Percentiles rank a stretch among this genome's conserved stretches.
Evolutionary conservation across 2,329 filamentous ascomycete species (phyloP).

Genomic region (Claviceps citrina): DNA sequence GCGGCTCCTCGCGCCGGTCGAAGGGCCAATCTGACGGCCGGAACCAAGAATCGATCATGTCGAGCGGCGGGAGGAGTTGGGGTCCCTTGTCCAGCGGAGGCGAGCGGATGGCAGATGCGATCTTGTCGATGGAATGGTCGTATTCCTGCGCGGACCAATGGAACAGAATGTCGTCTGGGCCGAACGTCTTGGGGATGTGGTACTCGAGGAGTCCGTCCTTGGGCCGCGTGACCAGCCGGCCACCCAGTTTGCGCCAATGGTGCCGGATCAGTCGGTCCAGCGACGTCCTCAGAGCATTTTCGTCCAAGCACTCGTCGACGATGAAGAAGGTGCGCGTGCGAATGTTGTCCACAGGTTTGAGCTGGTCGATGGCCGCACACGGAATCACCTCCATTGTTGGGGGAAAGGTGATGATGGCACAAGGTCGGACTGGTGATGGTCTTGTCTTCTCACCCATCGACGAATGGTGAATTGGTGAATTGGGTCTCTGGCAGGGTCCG

Average conservation of each 20-base stretch:
- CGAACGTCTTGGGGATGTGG: slow-evolving; percentile 2
- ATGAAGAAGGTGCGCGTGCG: slow-evolving; percentile 5
- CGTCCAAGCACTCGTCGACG: slow-evolving; percentile 1
- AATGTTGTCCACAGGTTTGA: not conserved
- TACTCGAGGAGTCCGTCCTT: not conserved
- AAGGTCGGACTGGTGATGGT: too few relatives aligned
- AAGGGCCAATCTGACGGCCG: slow-evolving; percentile 4
- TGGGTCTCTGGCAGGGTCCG: too few relatives aligned
- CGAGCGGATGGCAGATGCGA: not conserved
- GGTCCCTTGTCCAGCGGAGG: slow-evolving; percentile 1
- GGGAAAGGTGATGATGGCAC: too few relatives aligned
- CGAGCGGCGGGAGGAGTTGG: not conserved
- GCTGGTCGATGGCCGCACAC: not conserved
- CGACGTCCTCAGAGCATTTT: not conserved
- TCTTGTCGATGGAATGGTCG: slow-evolving; percentile 1
- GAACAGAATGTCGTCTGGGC: slow-evolving; percentile 1
- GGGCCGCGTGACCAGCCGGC: not conserved
- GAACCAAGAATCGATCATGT: slow-evolving; percentile 1
- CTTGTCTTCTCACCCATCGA: too few relatives aligned
- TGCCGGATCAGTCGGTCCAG: slow-evolving; percentile 2
- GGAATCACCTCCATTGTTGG: slow-evolving; percentile 2
- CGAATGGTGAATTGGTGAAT: too few relatives aligned
- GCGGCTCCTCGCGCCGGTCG: not conserved
- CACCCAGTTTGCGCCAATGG: slow-evolving; percentile 4
- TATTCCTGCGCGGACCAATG: not conserved